Conservation (phyloP, 2,329 filamentous ascomycete genomes). For the Fusarium mexicanum region DNA sequence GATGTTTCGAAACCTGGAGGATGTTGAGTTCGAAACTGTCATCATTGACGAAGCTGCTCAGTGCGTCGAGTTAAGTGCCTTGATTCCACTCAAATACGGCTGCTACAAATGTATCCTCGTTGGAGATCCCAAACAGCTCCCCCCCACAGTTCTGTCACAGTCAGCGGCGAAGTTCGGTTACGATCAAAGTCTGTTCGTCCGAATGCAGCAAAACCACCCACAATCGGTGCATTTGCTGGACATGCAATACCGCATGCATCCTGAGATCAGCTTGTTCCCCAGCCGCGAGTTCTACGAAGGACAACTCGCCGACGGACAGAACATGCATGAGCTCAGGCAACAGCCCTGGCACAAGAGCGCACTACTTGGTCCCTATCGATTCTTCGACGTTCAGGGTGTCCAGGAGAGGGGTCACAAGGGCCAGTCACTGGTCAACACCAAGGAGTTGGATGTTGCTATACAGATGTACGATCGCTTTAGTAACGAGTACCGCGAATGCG, state of each 20-base stretch:
- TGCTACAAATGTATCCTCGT: slow-evolving; percentile 97
- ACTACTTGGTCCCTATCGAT: slow-evolving; percentile 90
- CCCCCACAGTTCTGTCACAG: slow-evolving; percentile 93
- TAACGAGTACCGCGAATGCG: slow-evolving; percentile 73
- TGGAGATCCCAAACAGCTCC: slow-evolving; percentile 96
- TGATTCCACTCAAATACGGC: slow-evolving; percentile 97
- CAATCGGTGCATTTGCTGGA: slow-evolving; percentile 93
- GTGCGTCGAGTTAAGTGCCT: slow-evolving; percentile 94
- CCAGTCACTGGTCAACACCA: slow-evolving; percentile 88
- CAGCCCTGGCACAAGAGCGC: slow-evolving; percentile 87
- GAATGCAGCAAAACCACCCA: slow-evolving; percentile 94
- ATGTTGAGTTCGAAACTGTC: slow-evolving; percentile 97
- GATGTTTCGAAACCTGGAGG: slow-evolving; percentile 92
- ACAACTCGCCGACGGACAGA: slow-evolving; percentile 81
- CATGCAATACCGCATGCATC: slow-evolving; percentile 99
- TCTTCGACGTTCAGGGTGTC: slow-evolving; percentile 94
- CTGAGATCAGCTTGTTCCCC: slow-evolving; percentile 91
- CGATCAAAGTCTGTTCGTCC: slow-evolving; percentile 97
- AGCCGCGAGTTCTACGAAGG: slow-evolving; percentile 93
- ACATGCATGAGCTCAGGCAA: slow-evolving; percentile 80
- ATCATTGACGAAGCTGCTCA: slow-evolving; percentile 98
- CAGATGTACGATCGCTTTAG: slow-evolving; percentile 83
- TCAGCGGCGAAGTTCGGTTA: slow-evolving; percentile 93
- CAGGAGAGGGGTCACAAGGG: slow-evolving; percentile 84
- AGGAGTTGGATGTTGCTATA: slow-evolving; percentile 87